Base-by-base conservation (phyloP, 352 stramenopile genomes). In the Globisporangium megalacanthum region DNA sequence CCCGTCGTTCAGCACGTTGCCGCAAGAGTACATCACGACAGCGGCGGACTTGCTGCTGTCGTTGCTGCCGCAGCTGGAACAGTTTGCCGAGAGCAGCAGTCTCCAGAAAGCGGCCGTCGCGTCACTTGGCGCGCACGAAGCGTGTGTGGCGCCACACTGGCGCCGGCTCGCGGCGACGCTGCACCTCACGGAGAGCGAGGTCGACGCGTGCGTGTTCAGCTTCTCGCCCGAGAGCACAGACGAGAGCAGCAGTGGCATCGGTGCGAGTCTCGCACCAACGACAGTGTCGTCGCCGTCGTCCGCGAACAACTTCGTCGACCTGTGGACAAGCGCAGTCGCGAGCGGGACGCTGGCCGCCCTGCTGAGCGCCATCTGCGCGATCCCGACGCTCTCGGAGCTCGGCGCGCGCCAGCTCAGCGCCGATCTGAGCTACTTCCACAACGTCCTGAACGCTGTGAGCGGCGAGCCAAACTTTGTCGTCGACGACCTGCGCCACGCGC, bases 11-110 rank as follows among this genome's bases (percentile, higher is more conserved):
- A 92, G 78, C 52, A 80, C 73, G 55, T 64, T 94, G 15, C 84
- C 84, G 11, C 82, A 94, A 66, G 84, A 94, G 53, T 94, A 92
- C 65, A 92, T 94, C 59, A 94, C 84, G 9, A 69, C 72, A 42
- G 81, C 92, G 17, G 84, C 84, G 6, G 84, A 94, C 31, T 61
- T 92, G 31, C 56, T 92, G 51, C 61, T 92, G 31, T 94, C 84
- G 36, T 69, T 94, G 14, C 60, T 94, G 9, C 84, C 84, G 7
- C 84, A 92, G 33, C 66, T 92, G 4, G 82, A 94, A 60, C 82
- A 80, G 20, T 94, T 94, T 62, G 82, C 82, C 8, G 70, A 90
- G 47, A 94, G 80, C 61, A 77, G 58, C 57, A 85, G 75, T 57
- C 69, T 92, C 0, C 52, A 76, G 19, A 71, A 75, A 41, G 79